These are phyloP conservation scores for Silene conica DNA, from an alignment of 148 eudicot genomes.

Conservation along the genomic window DNA sequence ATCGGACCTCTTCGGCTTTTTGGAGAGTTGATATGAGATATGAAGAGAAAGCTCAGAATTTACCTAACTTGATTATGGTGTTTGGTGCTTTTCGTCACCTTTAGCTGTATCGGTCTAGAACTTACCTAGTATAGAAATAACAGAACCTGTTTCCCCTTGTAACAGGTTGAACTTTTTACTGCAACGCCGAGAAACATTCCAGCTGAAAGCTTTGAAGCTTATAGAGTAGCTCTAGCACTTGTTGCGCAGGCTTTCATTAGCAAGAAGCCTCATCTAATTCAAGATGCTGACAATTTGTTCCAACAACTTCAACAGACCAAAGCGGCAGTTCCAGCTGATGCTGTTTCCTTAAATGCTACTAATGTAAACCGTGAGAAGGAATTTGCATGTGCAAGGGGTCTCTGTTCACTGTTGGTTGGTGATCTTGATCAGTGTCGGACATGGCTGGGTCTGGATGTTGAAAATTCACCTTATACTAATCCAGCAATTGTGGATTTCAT, in stretches of 20 bases:
- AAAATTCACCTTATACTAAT: constrained; percentile 71
- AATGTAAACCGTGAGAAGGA: constrained; percentile 63
- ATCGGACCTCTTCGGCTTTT: background rate
- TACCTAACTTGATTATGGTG: background rate
- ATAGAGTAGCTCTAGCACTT: constrained; percentile 92
- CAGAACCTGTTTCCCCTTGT: background rate
- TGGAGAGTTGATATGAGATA: background rate
- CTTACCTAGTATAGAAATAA: background rate
- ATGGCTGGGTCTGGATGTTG: constrained; percentile 87
- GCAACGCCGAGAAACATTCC: constrained; percentile 91
- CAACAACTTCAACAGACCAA: constrained; percentile 90
- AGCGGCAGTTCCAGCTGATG: constrained; percentile 43
- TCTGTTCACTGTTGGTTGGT: constrained; percentile 94
- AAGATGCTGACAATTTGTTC: constrained; percentile 89
- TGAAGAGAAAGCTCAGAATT: background rate
- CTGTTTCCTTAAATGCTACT: constrained; percentile 34
- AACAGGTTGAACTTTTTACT: constrained; percentile 80
- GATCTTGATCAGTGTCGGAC: constrained; percentile 85
- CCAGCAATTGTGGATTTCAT: constrained; percentile 71
- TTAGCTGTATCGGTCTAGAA: background rate
- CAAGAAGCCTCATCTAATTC: constrained; percentile 85
- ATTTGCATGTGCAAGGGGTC: constrained; percentile 92
- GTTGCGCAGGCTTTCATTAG: constrained; percentile 83
- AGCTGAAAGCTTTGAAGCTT: constrained; percentile 92
- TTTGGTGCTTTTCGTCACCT: background rate